Conservation (phyloP, 129 eudicot genomes). For the Solidago caesia region DNA sequence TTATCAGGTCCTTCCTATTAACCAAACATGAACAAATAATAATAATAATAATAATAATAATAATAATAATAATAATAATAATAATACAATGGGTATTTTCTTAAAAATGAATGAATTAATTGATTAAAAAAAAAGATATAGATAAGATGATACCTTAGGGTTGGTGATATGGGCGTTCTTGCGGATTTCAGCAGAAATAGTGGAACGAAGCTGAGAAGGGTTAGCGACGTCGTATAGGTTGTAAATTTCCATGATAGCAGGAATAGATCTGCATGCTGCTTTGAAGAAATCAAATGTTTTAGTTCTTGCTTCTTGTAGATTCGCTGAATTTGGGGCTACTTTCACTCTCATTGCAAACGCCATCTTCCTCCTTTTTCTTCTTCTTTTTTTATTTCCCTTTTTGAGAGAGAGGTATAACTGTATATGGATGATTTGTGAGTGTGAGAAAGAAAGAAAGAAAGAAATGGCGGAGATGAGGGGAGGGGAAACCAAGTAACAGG, state of each 20-base stretch:
- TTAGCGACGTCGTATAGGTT: conserved; percentile 65
- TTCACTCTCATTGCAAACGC: conserved; percentile 57
- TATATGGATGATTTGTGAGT: too few species aligned
- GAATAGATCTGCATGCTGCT: conserved; percentile 77
- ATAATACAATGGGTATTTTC: too few species aligned
- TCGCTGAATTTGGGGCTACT: conserved; percentile 73
- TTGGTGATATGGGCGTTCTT: conserved; percentile 69
- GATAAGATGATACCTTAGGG: conserved; percentile 55
- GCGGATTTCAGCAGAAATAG: conserved; percentile 75
- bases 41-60: too few species aligned
- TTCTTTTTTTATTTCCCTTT: too few species aligned
- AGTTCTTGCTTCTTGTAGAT: conserved; percentile 60
- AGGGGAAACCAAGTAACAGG: too few species aligned
- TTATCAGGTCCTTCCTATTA: too few species aligned
- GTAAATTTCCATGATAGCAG: conserved; percentile 75
- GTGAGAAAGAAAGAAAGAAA: too few species aligned
- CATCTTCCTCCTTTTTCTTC: conserved; percentile 26
- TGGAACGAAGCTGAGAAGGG: conserved; percentile 72
- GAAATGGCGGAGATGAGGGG: too few species aligned
- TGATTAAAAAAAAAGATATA: not conserved
- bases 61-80: too few species aligned
- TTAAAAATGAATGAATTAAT: not conserved
- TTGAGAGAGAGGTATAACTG: too few species aligned
- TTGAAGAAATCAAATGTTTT: conserved; percentile 77
- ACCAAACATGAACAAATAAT: too few species aligned